A percentile compares a stretch with the other conserved stretches of the same genome.
phyloP scores from a whole-genome alignment of 805 yeast species.

The Sugiyamaella mastotermitis region DNA sequence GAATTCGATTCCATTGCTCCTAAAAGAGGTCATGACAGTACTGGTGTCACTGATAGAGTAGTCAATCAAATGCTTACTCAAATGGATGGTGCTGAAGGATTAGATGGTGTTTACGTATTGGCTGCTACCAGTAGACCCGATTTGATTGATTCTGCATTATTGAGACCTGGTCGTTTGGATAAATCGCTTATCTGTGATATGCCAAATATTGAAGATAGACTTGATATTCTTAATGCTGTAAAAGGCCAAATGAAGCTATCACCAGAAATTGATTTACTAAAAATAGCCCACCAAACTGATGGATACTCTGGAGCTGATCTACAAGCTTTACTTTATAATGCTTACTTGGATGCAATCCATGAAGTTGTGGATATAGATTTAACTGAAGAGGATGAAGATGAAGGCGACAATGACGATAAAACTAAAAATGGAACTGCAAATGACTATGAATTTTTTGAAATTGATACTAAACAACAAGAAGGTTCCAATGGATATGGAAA shows the following conservation, averaged over 20 bases:
- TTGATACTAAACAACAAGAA: slow-evolving; percentile 22
- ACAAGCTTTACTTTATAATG: slow-evolving; percentile 88
- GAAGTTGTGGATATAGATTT: slow-evolving; percentile 36
- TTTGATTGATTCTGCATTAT: slow-evolving; percentile 85
- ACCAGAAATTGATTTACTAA: slow-evolving; percentile 45
- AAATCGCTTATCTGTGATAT: slow-evolving; percentile 86
- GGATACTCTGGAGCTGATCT: slow-evolving; percentile 95
- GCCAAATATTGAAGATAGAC: slow-evolving; percentile 65
- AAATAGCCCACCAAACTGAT: slow-evolving; percentile 52
- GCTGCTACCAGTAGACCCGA: slow-evolving; percentile 98
- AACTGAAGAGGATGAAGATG: slow-evolving; percentile 13
- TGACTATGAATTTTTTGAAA: slow-evolving; percentile 39
- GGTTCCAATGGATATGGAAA: not conserved
- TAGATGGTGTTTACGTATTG: slow-evolving; percentile 91
- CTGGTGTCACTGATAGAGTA: slow-evolving; percentile 96
- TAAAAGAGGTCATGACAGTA: slow-evolving; percentile 93
- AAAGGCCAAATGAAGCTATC: slow-evolving; percentile 54
- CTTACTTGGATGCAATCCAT: slow-evolving; percentile 75
- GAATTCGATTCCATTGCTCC: slow-evolving; percentile 98
- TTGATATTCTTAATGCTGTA: slow-evolving; percentile 57
- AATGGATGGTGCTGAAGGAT: slow-evolving; percentile 98
- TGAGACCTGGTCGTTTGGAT: slow-evolving; percentile 95
- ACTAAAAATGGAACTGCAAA: not conserved
- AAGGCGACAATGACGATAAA: slow-evolving; percentile 17
- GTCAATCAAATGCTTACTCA: slow-evolving; percentile 96